Conservation (phyloP, 1,284 basidiomycete species). For the Sanghuangporus baumii region DNA sequence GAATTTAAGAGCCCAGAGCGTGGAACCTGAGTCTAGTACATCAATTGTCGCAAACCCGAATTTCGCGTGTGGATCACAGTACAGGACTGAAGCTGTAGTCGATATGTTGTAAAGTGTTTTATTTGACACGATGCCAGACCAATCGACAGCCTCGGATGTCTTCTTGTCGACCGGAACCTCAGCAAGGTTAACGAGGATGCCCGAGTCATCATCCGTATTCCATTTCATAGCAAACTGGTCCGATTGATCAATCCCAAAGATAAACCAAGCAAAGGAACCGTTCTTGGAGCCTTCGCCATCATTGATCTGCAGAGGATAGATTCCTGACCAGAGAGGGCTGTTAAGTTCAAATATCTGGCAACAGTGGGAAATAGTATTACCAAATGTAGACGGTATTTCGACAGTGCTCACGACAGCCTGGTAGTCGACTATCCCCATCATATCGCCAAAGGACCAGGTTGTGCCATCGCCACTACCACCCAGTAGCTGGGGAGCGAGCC, state of each 20-base stretch:
- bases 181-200: not conserved
- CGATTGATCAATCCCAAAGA: not conserved
- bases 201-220: not conserved
- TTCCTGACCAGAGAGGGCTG: not conserved
- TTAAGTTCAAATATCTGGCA: not conserved
- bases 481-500: not conserved
- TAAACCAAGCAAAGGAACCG: not conserved
- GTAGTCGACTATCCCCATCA: not conserved
- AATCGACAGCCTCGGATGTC: not conserved
- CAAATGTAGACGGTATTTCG: not conserved
- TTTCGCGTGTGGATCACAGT: not conserved
- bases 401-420: not conserved
- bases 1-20: not conserved
- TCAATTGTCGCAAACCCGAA: not conserved
- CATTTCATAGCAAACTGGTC: not conserved
- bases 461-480: not conserved
- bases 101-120: not conserved
- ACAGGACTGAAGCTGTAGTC: not conserved
- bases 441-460: not conserved
- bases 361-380: not conserved
- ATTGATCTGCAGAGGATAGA: not conserved
- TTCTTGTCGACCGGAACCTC: not conserved
- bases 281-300: not conserved
- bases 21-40: not conserved
- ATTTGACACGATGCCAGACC: not conserved